Conservation (phyloP, 2,329 filamentous ascomycete species). For the Neurospora crassa region DNA sequence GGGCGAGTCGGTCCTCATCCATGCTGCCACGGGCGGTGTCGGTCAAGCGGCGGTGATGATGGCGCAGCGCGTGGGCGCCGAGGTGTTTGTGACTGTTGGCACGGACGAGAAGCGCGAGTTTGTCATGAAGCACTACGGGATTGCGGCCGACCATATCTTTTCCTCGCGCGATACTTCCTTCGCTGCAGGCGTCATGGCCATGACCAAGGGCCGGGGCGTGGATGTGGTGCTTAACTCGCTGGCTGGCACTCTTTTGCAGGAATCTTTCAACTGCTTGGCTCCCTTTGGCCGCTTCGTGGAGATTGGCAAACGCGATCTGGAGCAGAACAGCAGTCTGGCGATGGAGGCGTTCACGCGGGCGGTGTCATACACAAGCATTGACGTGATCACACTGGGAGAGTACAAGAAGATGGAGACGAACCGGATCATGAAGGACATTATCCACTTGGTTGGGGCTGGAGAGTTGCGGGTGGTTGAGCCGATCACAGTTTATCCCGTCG, state of each 20-base stretch:
- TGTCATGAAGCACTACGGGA: slow-evolving; percentile 22
- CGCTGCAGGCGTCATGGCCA: slow-evolving; percentile 3
- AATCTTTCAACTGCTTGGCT: slow-evolving; percentile 35
- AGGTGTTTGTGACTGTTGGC: slow-evolving; percentile 20
- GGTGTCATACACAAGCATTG: slow-evolving; percentile 25
- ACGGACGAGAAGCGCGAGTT: slow-evolving; percentile 26
- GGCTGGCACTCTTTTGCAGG: slow-evolving; percentile 30
- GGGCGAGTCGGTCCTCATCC: slow-evolving; percentile 18
- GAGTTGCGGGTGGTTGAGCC: slow-evolving; percentile 19
- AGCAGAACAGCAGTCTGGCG: slow-evolving; percentile 29
- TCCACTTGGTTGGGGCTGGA: slow-evolving; percentile 17
- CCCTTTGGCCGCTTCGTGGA: slow-evolving; percentile 35
- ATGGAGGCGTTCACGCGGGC: slow-evolving; percentile 34
- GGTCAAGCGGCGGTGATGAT: slow-evolving; percentile 15
- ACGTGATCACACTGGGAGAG: slow-evolving; percentile 19
- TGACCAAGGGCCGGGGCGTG: slow-evolving; percentile 11
- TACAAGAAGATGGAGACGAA: slow-evolving; percentile 11
- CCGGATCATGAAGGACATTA: slow-evolving; percentile 14
- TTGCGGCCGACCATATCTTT: slow-evolving; percentile 19
- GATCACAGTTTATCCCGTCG: slow-evolving; percentile 19
- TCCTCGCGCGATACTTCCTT: slow-evolving; percentile 10
- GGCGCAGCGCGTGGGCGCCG: slow-evolving; percentile 10
- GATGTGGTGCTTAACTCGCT: slow-evolving; percentile 31
- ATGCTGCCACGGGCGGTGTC: slow-evolving; percentile 24
- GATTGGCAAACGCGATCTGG: slow-evolving; percentile 34